A percentile compares a stretch with the other conserved stretches of the same genome.
phyloP scores from a whole-genome alignment of 2,329 filamentous ascomycete species.

The Gnomoniopsis sp. region DNA sequence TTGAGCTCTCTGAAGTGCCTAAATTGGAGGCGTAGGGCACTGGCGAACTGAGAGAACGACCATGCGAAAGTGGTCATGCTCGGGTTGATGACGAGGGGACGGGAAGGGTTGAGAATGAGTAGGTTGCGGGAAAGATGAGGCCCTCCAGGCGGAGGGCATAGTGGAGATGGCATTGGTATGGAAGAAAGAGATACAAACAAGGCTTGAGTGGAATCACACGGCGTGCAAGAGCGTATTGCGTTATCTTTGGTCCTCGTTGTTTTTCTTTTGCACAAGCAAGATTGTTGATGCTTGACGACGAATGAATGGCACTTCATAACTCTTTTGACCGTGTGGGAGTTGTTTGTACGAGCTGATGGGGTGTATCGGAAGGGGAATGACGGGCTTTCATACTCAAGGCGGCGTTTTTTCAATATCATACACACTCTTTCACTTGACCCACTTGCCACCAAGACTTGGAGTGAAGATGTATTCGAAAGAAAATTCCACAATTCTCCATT shows the following conservation, averaged over 20 bases:
- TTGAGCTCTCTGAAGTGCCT: not conserved
- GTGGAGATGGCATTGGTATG: not conserved
- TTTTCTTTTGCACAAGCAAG: conserved; percentile 8
- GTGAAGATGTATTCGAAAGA: not conserved
- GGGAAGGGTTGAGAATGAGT: not conserved
- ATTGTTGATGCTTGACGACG: conserved; percentile 17
- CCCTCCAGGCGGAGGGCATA: not conserved
- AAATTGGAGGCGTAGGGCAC: not conserved
- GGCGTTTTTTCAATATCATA: not conserved
- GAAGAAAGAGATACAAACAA: not conserved
- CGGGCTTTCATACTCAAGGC: not conserved
- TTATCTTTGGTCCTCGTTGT: conserved; percentile 8
- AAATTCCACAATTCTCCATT: conserved; percentile 13
- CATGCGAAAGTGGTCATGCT: not conserved
- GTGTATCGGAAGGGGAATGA: not conserved
- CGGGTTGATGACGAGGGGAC: not conserved
- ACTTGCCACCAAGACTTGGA: not conserved
- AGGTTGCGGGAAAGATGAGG: not conserved
- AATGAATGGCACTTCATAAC: conserved; percentile 11
- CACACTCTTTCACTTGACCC: not conserved
- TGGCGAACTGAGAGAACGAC: not conserved
- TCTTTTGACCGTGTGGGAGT: not conserved
- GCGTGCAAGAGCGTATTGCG: conserved; percentile 15
- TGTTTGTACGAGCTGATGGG: not conserved
- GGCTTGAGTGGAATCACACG: conserved; percentile 5